Conservation (phyloP, 208 protist genomes). For the Leptomonas pyrrhocoris region DNA sequence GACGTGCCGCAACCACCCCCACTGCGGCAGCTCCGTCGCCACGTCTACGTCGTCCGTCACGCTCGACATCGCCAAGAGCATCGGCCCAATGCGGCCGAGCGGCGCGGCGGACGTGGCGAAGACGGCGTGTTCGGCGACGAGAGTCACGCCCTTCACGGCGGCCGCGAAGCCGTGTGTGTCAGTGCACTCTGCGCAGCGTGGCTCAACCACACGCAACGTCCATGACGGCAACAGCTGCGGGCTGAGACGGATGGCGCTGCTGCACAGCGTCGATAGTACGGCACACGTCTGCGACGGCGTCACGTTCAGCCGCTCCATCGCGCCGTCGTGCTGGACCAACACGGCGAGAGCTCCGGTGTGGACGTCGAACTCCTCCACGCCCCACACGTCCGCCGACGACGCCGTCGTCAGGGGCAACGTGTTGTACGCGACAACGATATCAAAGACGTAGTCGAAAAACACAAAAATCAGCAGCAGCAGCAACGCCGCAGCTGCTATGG, state of each 20-base stretch:
- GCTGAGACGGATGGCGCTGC: too few relatives aligned
- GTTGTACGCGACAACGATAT: conserved; percentile 2
- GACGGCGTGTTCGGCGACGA: background rate
- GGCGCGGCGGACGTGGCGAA: conserved; percentile 14
- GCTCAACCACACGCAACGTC: background rate
- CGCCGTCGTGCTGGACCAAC: too few relatives aligned
- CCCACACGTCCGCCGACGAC: too few relatives aligned
- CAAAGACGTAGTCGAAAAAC: conserved; percentile 9
- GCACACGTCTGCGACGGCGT: too few relatives aligned
- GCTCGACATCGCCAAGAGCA: conserved; percentile 29
- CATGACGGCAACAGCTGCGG: conserved; percentile 19
- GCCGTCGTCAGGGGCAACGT: too few relatives aligned
- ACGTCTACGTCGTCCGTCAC: conserved; percentile 25
- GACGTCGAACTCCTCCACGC: conserved; percentile 11
- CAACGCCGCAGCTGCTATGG: background rate
- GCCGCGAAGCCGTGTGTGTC: background rate
- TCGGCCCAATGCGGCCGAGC: conserved; percentile 25
- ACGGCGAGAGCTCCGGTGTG: too few relatives aligned
- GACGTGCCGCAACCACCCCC: conserved; percentile 22
- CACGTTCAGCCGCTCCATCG: too few relatives aligned
- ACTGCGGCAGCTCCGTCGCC: conserved; percentile 15
- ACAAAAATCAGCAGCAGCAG: background rate
- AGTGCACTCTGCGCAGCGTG: background rate
- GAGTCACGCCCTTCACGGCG: background rate
- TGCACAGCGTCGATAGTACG: too few relatives aligned